These are phyloP conservation scores for Pholiota molesta DNA, from an alignment of 768 basidiomycete species.

Conservation along the genomic window DNA sequence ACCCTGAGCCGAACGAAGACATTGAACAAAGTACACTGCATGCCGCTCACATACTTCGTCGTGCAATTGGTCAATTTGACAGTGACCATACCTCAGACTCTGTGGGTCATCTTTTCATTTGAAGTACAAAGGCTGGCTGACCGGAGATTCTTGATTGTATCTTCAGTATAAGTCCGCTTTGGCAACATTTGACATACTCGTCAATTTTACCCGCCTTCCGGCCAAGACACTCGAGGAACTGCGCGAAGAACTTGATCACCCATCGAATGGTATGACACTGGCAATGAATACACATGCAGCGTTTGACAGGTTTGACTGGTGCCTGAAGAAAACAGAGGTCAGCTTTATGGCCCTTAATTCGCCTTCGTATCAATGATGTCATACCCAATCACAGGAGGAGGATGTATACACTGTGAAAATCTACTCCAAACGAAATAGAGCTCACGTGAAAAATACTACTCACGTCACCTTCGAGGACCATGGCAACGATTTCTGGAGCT, in stretches of 20 bases:
- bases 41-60: constrained; percentile 12
- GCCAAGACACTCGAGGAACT: constrained; percentile 9
- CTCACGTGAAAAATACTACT: neutral
- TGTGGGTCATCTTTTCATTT: constrained; percentile 8
- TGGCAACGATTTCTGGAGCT: too few relatives aligned
- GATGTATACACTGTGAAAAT: constrained; percentile 12
- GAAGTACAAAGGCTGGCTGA: neutral
- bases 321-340: constrained; percentile 15
- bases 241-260: constrained; percentile 2
- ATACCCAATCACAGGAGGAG: neutral
- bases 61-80: constrained; percentile 9
- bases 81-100: constrained; percentile 9
- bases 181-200: constrained; percentile 14
- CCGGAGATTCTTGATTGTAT: neutral
- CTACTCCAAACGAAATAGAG: neutral
- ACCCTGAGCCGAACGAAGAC: constrained; percentile 1
- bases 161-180: constrained; percentile 14
- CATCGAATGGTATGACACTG: constrained; percentile 16
- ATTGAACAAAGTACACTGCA: neutral
- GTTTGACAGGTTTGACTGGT: constrained; percentile 16
- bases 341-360: neutral
- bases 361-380: constrained; percentile 3
- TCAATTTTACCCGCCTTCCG: constrained; percentile 12
- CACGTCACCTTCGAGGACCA: constrained; percentile 17
- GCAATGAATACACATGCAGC: neutral